Conservation (phyloP, 805 yeast genomes). For the Candida maris region DNA sequence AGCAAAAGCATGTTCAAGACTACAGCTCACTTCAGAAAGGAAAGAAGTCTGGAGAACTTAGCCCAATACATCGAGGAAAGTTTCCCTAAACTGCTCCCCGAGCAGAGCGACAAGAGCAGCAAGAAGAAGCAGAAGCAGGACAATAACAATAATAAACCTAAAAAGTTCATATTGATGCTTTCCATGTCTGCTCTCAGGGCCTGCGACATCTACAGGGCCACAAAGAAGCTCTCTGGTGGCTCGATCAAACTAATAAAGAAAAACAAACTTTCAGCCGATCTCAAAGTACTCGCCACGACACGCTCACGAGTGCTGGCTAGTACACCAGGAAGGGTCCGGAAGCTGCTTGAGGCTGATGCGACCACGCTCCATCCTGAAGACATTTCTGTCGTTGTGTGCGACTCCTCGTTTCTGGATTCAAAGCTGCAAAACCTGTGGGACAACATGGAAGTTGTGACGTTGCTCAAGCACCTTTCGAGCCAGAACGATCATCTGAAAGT, state of each 20-base stretch:
- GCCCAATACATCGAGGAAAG: conserved; percentile 49
- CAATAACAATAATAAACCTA: conserved; percentile 30
- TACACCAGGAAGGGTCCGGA: conserved; percentile 58
- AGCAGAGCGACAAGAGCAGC: conserved; percentile 27
- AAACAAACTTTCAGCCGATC: conserved; percentile 65
- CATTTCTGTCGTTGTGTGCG: conserved; percentile 54
- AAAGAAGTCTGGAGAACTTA: conserved; percentile 54
- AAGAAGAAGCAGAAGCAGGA: conserved; percentile 24
- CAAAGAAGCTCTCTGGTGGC: conserved; percentile 41
- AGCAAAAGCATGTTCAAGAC: conserved; percentile 55
- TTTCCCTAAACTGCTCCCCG: conserved; percentile 45
- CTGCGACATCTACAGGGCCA: conserved; percentile 75
- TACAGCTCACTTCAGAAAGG: conserved; percentile 53
- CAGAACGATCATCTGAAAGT: conserved; percentile 42
- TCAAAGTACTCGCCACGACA: conserved; percentile 41
- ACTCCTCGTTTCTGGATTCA: conserved; percentile 56
- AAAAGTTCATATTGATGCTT: conserved; percentile 45
- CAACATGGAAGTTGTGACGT: conserved; percentile 40
- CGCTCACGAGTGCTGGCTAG: conserved; percentile 52
- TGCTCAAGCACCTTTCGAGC: conserved; percentile 37
- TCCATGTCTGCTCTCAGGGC: conserved; percentile 82
- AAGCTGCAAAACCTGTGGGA: conserved; percentile 64
- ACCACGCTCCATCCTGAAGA: conserved; percentile 38
- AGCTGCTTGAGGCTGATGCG: conserved; percentile 43
- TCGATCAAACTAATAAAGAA: conserved; percentile 72